Percentiles rank a stretch among this genome's conserved stretches.
These are phyloP conservation scores for Simmondsia chinensis DNA, from an alignment of 148 eudicot species.

Conservation along the genomic window DNA sequence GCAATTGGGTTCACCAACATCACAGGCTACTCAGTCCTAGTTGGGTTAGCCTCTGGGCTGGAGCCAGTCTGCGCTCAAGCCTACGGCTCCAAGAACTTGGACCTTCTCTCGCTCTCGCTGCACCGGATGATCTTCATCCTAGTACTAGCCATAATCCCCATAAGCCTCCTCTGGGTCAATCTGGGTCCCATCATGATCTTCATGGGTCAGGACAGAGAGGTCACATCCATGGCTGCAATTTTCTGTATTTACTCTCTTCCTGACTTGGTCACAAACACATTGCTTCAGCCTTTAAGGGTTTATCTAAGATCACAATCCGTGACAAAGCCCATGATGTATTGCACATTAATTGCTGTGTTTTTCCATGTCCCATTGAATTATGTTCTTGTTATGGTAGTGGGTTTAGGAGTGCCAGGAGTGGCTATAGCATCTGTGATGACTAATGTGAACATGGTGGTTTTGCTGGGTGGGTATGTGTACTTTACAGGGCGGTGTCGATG, in stretches of 20 bases:
- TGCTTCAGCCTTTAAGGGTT: slow-evolving; percentile 75
- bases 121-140: slow-evolving; percentile 76
- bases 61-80: slow-evolving; percentile 90
- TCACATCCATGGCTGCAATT: slow-evolving; percentile 59
- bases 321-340: slow-evolving; percentile 86
- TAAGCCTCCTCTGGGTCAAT: slow-evolving; percentile 57
- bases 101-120: slow-evolving; percentile 47
- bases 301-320: slow-evolving; percentile 81
- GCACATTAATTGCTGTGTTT: slow-evolving; percentile 52
- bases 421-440: slow-evolving; percentile 74
- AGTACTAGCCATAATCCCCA: slow-evolving; percentile 52
- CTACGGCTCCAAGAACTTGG: slow-evolving; percentile 56
- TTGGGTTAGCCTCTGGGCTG: slow-evolving; percentile 78
- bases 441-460: slow-evolving; percentile 60
- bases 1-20: slow-evolving; percentile 91
- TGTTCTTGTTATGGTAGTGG: slow-evolving; percentile 34
- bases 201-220: slow-evolving; percentile 69
- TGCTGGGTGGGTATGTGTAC: slow-evolving; percentile 61
- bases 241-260: slow-evolving; percentile 77
- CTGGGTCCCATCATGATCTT: slow-evolving; percentile 64
- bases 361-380: slow-evolving; percentile 81
- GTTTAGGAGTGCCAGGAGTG: slow-evolving; percentile 67
- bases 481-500: slow-evolving; percentile 34
- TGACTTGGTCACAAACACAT: slow-evolving; percentile 57
- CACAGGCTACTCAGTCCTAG: slow-evolving; percentile 86